A percentile compares a stretch with the other conserved stretches of the same genome.
phyloP scores from a whole-genome alignment of 2,329 filamentous ascomycete species.

The Stemphylium lycopersici region DNA sequence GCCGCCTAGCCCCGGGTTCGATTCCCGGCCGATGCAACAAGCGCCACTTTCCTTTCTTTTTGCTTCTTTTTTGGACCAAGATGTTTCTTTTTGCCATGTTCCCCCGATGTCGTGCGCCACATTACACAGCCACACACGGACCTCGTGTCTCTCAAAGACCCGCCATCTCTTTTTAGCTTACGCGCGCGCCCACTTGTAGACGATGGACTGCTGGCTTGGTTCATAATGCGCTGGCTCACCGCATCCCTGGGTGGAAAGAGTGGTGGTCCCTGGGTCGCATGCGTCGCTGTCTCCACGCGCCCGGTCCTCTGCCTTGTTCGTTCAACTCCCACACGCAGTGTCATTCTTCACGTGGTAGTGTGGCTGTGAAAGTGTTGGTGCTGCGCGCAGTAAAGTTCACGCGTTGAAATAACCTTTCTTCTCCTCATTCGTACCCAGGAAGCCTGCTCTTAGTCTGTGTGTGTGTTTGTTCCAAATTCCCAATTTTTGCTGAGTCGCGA shows the following conservation, averaged over 20 bases:
- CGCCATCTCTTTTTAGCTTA: conserved; percentile 27
- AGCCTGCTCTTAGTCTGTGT: too few relatives aligned
- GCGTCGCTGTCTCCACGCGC: neutral
- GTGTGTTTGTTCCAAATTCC: neutral
- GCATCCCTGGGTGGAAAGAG: neutral
- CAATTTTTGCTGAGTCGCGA: neutral
- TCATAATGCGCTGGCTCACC: conserved; percentile 19
- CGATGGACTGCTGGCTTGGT: conserved; percentile 8
- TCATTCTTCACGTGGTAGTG: neutral
- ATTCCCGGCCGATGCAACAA: too few relatives aligned
- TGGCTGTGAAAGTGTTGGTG: conserved; percentile 4
- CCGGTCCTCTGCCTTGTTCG: neutral
- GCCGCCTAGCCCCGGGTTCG: too few relatives aligned
- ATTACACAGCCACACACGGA: conserved; percentile 24
- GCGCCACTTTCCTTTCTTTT: too few relatives aligned
- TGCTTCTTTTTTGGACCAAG: too few relatives aligned
- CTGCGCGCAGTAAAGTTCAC: neutral
- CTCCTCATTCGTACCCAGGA: neutral
- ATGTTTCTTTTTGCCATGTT: neutral
- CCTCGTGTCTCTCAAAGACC: conserved; percentile 22
- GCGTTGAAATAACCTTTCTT: neutral
- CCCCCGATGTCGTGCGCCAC: neutral
- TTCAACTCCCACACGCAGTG: neutral
- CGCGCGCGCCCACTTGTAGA: conserved; percentile 21
- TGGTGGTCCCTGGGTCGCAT: neutral